Base-by-base conservation (phyloP, 2,329 filamentous ascomycete species). In the Fusarium multiceps region DNA sequence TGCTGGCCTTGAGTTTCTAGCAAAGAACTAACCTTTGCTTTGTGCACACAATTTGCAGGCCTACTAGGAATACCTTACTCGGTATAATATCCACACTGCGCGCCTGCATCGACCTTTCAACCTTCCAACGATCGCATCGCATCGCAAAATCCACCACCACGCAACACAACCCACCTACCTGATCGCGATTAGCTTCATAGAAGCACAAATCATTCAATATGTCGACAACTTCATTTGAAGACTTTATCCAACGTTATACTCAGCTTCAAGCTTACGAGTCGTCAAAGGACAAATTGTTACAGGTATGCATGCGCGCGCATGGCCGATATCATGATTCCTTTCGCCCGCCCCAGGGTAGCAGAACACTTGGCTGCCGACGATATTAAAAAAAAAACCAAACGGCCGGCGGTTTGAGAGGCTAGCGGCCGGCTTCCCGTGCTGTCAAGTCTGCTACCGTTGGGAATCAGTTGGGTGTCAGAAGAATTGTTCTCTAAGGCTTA, bases 191-290 rank as follows among this genome's bases (percentile, higher is more conserved):
- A 61, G 62, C 56, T 56, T 61, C 57, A 27, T 42, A 42, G 37
- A 37, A 25, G 30, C 23, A 47, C 43, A 50, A 46, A 55, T 23
- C 53, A 32, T 63, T 50, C 57, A 75, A 53, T 48, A 79, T 77
- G 72, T 62, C 75, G 14, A 62, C 73, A 37, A 69, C 68, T 34
- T 72, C 75, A 34, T 77, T 85, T 45, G 76, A 82, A 76, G 81
- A 83, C 48, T 86, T 88, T 70, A 74, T 85, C 64, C 76, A 81
- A 49, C 81, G 86, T 11, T 87, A 83, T 71, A 80, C 82, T 47
- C 72, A 76, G 40, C 77, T 87, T 47, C 81, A 83, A 63, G 53
- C 70, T 7, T 80, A 83, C 40, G 79, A 80, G 50, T 80, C 83
- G 40, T 77, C 73, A 16, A 82, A 77, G 45, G 81, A 86, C 58